A percentile compares a stretch with the other conserved stretches of the same genome.
phyloP scores from a whole-genome alignment of 495 filamentous ascomycete species.

The Neurospora sp. region DNA sequence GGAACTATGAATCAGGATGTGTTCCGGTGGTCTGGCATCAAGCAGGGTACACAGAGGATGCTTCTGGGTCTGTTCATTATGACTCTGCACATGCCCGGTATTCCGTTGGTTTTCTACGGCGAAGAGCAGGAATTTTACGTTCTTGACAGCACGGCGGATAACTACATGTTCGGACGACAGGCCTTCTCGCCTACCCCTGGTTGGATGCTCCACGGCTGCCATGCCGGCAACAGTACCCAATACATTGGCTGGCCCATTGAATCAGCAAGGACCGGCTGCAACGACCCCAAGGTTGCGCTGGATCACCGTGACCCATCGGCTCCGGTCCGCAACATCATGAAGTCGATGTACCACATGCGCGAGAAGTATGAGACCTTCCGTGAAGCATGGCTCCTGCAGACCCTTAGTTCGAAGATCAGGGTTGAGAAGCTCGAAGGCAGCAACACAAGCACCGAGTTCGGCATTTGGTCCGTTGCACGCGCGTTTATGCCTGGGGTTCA shows the following conservation, averaged over 20 bases:
- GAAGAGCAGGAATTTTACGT: constrained; percentile 64
- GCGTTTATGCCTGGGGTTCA: constrained; percentile 31
- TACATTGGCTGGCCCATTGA: constrained; percentile 51
- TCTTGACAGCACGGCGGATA: constrained; percentile 53
- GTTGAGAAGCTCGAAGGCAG: constrained; percentile 16
- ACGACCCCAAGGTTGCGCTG: constrained; percentile 60
- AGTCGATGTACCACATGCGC: constrained; percentile 55
- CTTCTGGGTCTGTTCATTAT: constrained; percentile 55
- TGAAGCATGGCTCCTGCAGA: constrained; percentile 49
- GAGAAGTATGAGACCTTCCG: constrained; percentile 44
- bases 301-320: constrained; percentile 44
- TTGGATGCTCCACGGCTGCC: constrained; percentile 63
- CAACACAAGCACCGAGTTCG: constrained; percentile 49
- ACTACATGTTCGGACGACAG: constrained; percentile 62
- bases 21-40: constrained; percentile 59
- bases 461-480: constrained; percentile 43
- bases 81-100: constrained; percentile 54
- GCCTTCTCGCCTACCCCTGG: constrained; percentile 54
- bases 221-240: constrained; percentile 40
- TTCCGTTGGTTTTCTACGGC: constrained; percentile 55
- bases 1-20: constrained; percentile 64
- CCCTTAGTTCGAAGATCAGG: background rate
- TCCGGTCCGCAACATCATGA: constrained; percentile 45
- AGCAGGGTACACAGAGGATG: constrained; percentile 49
- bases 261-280: constrained; percentile 45